Evolutionary conservation across 371 early-diverging fungal genomes (phyloP).

Genomic region (Mortierella sp.): DNA sequence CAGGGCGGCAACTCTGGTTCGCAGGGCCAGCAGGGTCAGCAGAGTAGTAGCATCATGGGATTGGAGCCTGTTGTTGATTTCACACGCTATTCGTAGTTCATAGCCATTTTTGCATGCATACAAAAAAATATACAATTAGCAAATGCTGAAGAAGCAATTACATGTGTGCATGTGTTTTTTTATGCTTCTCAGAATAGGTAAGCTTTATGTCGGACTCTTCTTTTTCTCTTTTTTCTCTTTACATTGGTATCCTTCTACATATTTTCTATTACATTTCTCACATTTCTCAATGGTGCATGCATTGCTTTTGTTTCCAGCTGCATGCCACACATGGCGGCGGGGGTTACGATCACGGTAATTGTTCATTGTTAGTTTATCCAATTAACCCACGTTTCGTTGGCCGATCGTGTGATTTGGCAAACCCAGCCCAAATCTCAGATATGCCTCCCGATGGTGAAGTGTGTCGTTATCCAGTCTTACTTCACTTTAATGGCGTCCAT

Average conservation of each 20-base stretch:
- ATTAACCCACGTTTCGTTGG: not conserved
- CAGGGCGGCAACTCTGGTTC: not conserved
- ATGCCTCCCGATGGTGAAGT: too few relatives aligned
- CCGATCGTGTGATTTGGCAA: not conserved
- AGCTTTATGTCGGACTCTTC: too few relatives aligned
- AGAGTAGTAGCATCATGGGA: constrained; percentile 41
- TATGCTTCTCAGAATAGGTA: not conserved
- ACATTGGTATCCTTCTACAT: too few relatives aligned
- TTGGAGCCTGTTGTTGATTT: constrained; percentile 71
- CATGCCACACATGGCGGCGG: too few relatives aligned
- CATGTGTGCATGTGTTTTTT: not conserved
- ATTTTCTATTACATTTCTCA: too few relatives aligned
- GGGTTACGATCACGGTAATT: too few relatives aligned
- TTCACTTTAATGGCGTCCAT: too few relatives aligned
- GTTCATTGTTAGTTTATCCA: not conserved
- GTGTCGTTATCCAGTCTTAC: too few relatives aligned
- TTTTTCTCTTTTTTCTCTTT: too few relatives aligned
- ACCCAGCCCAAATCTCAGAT: too few relatives aligned
- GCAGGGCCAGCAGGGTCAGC: constrained; percentile 22
- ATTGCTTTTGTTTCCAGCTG: too few relatives aligned
- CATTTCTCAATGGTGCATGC: too few relatives aligned
- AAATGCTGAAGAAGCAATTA: not conserved
- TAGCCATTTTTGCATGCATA: not conserved
- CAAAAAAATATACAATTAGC: not conserved
- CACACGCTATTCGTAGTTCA: constrained; percentile 67